Evolutionary conservation across 306 rosid species (phyloP), one percentile per base, ranked within the genome.

Genomic region (Lagenaria siceraria): DNA sequence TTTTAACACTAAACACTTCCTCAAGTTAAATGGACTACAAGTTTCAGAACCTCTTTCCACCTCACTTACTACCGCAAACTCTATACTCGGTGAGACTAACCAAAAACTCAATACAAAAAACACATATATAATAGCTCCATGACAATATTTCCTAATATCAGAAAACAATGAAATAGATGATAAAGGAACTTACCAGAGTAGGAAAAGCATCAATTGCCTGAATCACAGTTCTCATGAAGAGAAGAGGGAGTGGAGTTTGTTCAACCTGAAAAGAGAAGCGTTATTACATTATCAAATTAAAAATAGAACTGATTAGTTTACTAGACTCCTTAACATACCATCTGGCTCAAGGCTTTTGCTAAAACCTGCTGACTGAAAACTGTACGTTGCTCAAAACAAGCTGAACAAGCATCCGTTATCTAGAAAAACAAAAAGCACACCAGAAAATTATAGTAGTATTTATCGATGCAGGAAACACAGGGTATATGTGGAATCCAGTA

Each of bases 141-240:
- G 55, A 51, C 55, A 51, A 51, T 5, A 6, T 17, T 51, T 17
- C 58, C 43, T 24, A 71, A 72, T 49, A 27, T 49, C 76, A 49
- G 25, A 49, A 27, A 72, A 18, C 60, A 15, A 13, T 18, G 7
- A 72, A 72, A 48, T 27, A 42, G 52, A 65, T 58, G 25, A 61
- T 58, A 10, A 68, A 29, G 33, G 33, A 29, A 72, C 49, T 81
- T 88, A 96, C 99, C 92, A 96, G 81, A 21, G 91, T 81, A 62
- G 98, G 99, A 86, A 92, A 96, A 78, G 98, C 99, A 84, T 96
- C 99, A 77, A 96, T 90, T 54, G 99, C 95, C 86, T 96, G 99
- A 83, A 96, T 92, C 77, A 96, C 92, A 36, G 99, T 96, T 88
- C 99, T 86, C 99, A 96, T 96, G 89, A 96, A 96, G 78, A 96